These are phyloP conservation scores for Phoma sp. DNA, from an alignment of 2,329 filamentous ascomycete genomes.

Conservation along the genomic window DNA sequence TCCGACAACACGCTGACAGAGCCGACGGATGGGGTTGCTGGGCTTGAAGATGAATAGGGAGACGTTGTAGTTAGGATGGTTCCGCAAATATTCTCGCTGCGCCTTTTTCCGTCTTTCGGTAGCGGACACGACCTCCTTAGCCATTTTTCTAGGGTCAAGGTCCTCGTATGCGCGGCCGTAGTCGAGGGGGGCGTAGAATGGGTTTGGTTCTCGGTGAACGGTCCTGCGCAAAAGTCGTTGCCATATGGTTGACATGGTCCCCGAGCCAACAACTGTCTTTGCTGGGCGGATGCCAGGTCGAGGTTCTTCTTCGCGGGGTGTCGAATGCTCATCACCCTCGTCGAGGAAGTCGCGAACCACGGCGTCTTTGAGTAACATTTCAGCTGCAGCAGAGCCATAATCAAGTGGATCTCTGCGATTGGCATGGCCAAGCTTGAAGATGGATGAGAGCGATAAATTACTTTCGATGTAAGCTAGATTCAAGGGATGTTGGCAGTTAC, in stretches of 20 bases:
- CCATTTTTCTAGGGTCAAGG: slow-evolving; percentile 85
- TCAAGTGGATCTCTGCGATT: slow-evolving; percentile 82
- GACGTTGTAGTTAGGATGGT: slow-evolving; percentile 90
- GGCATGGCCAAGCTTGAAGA: slow-evolving; percentile 68
- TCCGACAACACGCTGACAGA: slow-evolving; percentile 90
- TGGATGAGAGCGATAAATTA: slow-evolving; percentile 76
- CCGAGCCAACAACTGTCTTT: slow-evolving; percentile 61
- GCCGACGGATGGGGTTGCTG: slow-evolving; percentile 75
- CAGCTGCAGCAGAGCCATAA: slow-evolving; percentile 88
- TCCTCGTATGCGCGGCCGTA: slow-evolving; percentile 75
- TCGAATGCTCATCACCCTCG: slow-evolving; percentile 61
- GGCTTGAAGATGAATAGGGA: slow-evolving; percentile 87
- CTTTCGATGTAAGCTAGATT: slow-evolving; percentile 33
- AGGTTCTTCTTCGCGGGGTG: slow-evolving; percentile 39
- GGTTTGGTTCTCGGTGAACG: slow-evolving; percentile 80
- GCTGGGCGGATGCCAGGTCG: slow-evolving; percentile 46
- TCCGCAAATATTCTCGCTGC: slow-evolving; percentile 87
- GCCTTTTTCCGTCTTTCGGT: slow-evolving; percentile 83
- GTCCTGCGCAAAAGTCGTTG: slow-evolving; percentile 64
- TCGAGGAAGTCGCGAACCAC: slow-evolving; percentile 95
- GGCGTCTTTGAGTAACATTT: slow-evolving; percentile 96
- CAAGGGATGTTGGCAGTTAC: neutral
- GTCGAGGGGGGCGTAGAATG: slow-evolving; percentile 88
- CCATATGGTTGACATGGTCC: slow-evolving; percentile 68
- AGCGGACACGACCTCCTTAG: slow-evolving; percentile 85